phyloP scores from a whole-genome alignment of 345 rosid genomes.

The Salix dunnii region DNA sequence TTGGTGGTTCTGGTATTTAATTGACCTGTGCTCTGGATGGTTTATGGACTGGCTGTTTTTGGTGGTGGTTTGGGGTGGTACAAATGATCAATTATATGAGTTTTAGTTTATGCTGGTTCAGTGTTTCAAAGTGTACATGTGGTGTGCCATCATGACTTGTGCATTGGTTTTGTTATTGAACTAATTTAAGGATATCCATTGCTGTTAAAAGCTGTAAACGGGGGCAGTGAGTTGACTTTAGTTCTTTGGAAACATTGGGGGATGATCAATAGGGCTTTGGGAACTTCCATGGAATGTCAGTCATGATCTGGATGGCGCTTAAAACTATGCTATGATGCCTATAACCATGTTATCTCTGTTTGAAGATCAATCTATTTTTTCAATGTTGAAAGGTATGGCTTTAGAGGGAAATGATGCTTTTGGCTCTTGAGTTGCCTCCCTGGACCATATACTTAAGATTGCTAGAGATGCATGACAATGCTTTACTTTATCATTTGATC shows the following conservation, averaged over 20 bases:
- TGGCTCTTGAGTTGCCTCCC: no score
- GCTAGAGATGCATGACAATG: no score
- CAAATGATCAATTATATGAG: background rate
- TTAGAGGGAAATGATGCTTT: no score
- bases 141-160: background rate
- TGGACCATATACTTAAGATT: no score
- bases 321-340: no score
- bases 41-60: background rate
- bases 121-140: background rate
- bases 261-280: background rate
- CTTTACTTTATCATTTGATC: no score
- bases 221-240: background rate
- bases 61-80: background rate
- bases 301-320: background rate
- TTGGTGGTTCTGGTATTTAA: background rate
- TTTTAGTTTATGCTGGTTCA: no score
- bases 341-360: no score
- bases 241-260: background rate
- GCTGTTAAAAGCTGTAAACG: background rate
- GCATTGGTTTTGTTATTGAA: conserved; percentile 7
- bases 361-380: background rate
- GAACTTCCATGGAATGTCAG: background rate
- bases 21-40: background rate
- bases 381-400: background rate
- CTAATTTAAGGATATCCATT: background rate